Evolutionary conservation across 768 basidiomycete species (phyloP).

Genomic region (Phylloporus sp.): DNA sequence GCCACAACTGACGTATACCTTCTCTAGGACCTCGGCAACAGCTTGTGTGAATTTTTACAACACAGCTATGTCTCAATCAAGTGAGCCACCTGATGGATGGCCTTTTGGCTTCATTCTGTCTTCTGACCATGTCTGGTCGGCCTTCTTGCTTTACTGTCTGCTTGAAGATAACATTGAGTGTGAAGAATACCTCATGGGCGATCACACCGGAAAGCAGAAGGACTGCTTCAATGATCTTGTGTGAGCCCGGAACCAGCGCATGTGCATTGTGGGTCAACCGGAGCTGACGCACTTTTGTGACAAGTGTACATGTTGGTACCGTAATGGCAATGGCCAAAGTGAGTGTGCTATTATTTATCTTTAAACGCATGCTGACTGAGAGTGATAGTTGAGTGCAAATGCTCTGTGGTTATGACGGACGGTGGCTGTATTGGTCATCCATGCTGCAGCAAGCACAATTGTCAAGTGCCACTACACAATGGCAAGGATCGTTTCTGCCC

Average conservation of each 20-base stretch:
- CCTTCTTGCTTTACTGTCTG: neutral
- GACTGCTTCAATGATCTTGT: neutral
- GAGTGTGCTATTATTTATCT: neutral
- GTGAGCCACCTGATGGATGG: too few species aligned
- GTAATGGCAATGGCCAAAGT: neutral
- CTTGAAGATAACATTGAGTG: neutral
- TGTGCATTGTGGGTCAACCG: neutral
- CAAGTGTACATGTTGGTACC: neutral
- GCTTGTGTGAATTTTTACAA: too few species aligned
- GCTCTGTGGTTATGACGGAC: neutral
- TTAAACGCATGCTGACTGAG: too few species aligned
- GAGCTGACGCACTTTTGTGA: conserved; percentile 3
- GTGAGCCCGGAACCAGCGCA: neutral
- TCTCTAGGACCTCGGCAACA: too few species aligned
- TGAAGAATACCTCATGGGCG: neutral
- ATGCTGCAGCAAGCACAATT: conserved; percentile 1
- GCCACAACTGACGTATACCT: too few species aligned
- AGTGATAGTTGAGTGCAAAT: neutral
- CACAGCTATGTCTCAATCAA: too few species aligned
- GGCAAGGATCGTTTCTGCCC: neutral
- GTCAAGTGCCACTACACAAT: neutral
- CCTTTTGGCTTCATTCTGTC: neutral
- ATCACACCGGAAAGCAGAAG: neutral
- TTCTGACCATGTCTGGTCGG: neutral
- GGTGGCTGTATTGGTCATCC: conserved; percentile 5